Evolutionary conservation across 371 early-diverging fungal genomes (phyloP), one percentile per base, ranked within the genome.

Genomic region (Mucor irregularis): DNA sequence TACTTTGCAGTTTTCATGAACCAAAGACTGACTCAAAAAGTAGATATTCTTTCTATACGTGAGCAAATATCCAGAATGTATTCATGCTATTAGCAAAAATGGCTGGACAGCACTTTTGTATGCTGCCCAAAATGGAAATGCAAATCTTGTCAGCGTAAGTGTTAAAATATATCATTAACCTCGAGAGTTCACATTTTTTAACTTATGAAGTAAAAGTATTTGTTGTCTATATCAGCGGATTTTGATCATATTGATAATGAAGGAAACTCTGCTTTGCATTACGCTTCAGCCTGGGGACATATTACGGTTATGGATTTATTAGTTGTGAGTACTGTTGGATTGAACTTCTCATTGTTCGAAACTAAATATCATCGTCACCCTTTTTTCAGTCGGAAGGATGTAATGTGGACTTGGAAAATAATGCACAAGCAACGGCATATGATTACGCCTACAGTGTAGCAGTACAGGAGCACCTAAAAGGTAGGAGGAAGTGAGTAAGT

Each of bases 261-360:
- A 21, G 80, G 80, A 5, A 80, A 80, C 42, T 76, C 80, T 7
- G 80, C 80, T 1, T 55, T 80, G 0, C 80, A 80, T 58, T 64
- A 80, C 57, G 80, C 80, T 24, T 68, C 76, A 1, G 80, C 76
- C 1, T 80, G 80, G 80, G 80, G 76, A 1, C 74, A 76, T 59
- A 60, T 62, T 9, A 64, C 70, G 14, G 76, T 76, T 8, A 78
- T 78, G 71, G 75, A 74, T 31, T 43, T 78, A 22, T 25, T 78
- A 16, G 71, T 72, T 30, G 78, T 74, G 71, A 56, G 61, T 53
- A 13, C 11, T n/a, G 10, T 38, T 22, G 4, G 3, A 21, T 26
- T 14, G 7, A 31, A 0, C 13, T 25, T 22, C 1, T 19, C 13
- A 4, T 22, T 22, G 11, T 10, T 17, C 8, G n/a, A n/a, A n/a